phyloP scores from a whole-genome alignment of 176 grass and related monocot species.

The Raddia guianensis region DNA sequence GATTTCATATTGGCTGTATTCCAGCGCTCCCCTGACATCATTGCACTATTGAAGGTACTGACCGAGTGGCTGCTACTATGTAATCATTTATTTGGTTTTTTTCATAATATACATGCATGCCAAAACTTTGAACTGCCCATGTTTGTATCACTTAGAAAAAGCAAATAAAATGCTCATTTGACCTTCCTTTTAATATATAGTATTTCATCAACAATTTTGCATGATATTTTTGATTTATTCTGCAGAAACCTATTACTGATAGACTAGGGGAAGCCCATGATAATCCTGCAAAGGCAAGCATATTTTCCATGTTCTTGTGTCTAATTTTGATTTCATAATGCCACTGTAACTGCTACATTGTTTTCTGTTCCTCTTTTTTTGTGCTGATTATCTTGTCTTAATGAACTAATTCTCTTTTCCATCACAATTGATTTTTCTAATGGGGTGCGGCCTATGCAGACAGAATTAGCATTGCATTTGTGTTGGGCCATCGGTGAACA shows the following conservation, averaged over 20 bases:
- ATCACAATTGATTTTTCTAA: conserved; percentile 23
- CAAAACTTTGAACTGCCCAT: conserved; percentile 23
- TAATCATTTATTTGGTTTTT: conserved; percentile 6
- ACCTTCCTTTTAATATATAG: neutral
- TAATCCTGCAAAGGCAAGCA: conserved; percentile 80
- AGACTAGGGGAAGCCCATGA: conserved; percentile 84
- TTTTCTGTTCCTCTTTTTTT: neutral
- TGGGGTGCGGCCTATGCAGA: conserved; percentile 47
- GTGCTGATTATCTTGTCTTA: neutral
- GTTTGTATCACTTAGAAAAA: neutral
- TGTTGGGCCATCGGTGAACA: conserved; percentile 97
- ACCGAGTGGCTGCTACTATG: conserved; percentile 11
- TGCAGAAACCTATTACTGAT: conserved; percentile 95
- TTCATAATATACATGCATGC: neutral
- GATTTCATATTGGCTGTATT: conserved; percentile 88
- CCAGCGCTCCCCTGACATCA: conserved; percentile 73
- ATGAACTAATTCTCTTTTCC: neutral
- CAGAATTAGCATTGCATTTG: conserved; percentile 87
- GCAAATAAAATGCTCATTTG: neutral
- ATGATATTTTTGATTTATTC: conserved; percentile 35
- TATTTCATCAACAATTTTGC: conserved; percentile 22
- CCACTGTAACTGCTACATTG: conserved; percentile 3
- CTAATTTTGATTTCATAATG: conserved; percentile 11
- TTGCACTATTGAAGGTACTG: conserved; percentile 85
- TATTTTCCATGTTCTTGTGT: conserved; percentile 3